Percentiles rank a stretch among this genome's conserved stretches.
Evolutionary conservation across 768 basidiomycete genomes (phyloP).

Genomic region (Boletus sp.): DNA sequence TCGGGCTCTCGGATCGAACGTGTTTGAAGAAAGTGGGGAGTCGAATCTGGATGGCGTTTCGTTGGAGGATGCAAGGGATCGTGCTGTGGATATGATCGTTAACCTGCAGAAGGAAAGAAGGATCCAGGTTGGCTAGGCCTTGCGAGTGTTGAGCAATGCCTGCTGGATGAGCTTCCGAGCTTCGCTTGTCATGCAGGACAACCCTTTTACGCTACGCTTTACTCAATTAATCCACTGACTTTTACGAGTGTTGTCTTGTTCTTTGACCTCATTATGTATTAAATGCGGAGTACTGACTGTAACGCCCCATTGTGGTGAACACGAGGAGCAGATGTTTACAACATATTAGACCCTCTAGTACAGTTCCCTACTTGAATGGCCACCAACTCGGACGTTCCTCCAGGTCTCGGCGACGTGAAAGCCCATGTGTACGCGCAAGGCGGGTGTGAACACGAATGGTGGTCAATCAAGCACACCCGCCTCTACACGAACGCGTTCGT

Average conservation of each 20-base stretch:
- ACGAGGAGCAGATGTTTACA: neutral
- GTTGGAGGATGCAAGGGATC: slow-evolving; percentile 73
- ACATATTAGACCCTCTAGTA: neutral
- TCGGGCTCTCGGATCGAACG: slow-evolving; percentile 50
- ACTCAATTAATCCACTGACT: neutral
- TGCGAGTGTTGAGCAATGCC: neutral
- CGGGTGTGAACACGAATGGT: slow-evolving; percentile 44
- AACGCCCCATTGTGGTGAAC: neutral
- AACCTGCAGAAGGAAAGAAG: slow-evolving; percentile 31
- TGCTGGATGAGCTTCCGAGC: neutral
- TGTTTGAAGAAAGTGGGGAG: slow-evolving; percentile 37
- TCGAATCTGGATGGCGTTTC: slow-evolving; percentile 29
- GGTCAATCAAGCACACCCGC: slow-evolving; percentile 37
- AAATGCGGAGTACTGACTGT: neutral
- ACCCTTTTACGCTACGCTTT: neutral
- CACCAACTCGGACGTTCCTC: slow-evolving; percentile 31
- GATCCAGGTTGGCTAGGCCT: slow-evolving; percentile 11
- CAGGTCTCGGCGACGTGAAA: slow-evolving; percentile 36
- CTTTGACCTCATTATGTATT: slow-evolving; percentile 15
- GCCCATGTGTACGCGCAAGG: slow-evolving; percentile 36
- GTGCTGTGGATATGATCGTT: slow-evolving; percentile 69
- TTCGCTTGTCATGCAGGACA: neutral
- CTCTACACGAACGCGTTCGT: slow-evolving; percentile 74
- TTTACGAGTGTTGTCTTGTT: neutral
- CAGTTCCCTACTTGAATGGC: slow-evolving; percentile 9